Evolutionary conservation across 1,284 basidiomycete genomes (phyloP), one percentile per base, ranked within the genome.

Genomic region (Somion occarium): DNA sequence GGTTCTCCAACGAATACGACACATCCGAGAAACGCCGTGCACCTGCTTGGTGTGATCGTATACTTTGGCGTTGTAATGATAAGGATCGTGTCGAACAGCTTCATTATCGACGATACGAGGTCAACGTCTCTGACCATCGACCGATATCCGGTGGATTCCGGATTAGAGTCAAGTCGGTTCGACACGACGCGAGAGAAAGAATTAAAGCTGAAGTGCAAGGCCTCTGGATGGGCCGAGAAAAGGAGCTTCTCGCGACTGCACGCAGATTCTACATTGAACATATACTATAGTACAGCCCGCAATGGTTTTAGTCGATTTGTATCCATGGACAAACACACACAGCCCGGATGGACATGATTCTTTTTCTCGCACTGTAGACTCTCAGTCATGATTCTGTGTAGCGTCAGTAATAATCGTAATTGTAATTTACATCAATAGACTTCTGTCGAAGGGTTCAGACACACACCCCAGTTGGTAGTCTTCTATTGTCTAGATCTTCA

Each of bases 1-100:
- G 79, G 1, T 73, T 79, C 3, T 85, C 90, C 4, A 67, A 80
- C 62, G 79, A 84, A 54, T 99, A 91, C 64, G 96, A 99, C 65
- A 75, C 86, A 1, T 91, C 88, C 1, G 91, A 93, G 64, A 98
- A 98, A 68, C 79, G 81, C 20, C 82, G 96, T 0, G 79, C 86
- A 5, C 96, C 95, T 0, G 93, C 95, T 0, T 98, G 95, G 93
- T 99, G 96, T 69, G 96, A 99, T 67, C 83, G 96, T 5, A 82
- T 98, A 20, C 72, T 98, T 38, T 97, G 88, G 82, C 80, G 84
- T n/a, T 76, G 82, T 30, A 73, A 77, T 3, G 78, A 79, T 9
- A 70, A 76, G 11, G 70, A 66, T 24, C 73, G 85, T 5, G 81
- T 93, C 50, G 61, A 71, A 54, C 74, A 81, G 64, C 53, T 89